Conservation (phyloP, 1,139 yeast genomes). For the Geotrichum restrictum region DNA sequence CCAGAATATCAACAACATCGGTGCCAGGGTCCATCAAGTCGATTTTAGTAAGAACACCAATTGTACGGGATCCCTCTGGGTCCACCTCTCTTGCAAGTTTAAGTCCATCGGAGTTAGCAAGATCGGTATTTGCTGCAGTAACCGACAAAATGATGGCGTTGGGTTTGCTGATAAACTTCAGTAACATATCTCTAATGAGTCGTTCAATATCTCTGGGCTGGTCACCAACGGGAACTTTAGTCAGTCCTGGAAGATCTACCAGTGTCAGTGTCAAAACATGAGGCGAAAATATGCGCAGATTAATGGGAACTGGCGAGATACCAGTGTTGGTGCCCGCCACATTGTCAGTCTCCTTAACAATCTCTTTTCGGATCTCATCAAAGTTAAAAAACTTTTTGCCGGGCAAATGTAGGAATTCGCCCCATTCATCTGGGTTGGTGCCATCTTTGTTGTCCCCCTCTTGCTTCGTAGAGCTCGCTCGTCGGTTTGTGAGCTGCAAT, state of each 20-base stretch:
- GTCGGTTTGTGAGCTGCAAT: slow-evolving; percentile 70
- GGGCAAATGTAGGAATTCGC: slow-evolving; percentile 92
- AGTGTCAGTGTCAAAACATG: slow-evolving; percentile 93
- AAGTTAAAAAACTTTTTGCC: slow-evolving; percentile 83
- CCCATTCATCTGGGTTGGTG: slow-evolving; percentile 93
- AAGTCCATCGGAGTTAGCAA: slow-evolving; percentile 95
- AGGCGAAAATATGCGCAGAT: slow-evolving; percentile 90
- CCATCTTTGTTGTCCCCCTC: slow-evolving; percentile 39
- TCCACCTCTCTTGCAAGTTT: slow-evolving; percentile 96
- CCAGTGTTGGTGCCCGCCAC: slow-evolving; percentile 92
- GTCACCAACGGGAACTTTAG: slow-evolving; percentile 99
- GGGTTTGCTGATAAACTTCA: slow-evolving; percentile 91
- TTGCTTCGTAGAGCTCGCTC: slow-evolving; percentile 37
- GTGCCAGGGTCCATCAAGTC: slow-evolving; percentile 98
- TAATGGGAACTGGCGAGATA: slow-evolving; percentile 87
- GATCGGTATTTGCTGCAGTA: slow-evolving; percentile 94
- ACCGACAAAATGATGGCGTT: slow-evolving; percentile 94
- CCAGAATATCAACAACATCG: slow-evolving; percentile 94
- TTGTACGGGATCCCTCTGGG: slow-evolving; percentile 94
- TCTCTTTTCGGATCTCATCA: slow-evolving; percentile 86
- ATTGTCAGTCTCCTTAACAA: slow-evolving; percentile 88
- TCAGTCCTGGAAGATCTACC: slow-evolving; percentile 94
- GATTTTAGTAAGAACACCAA: slow-evolving; percentile 94
- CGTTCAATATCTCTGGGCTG: slow-evolving; percentile 96
- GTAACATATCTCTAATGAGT: slow-evolving; percentile 89